Evolutionary conservation across 257 asterid genomes (phyloP).

Genomic region (Gentiana macrophylla): DNA sequence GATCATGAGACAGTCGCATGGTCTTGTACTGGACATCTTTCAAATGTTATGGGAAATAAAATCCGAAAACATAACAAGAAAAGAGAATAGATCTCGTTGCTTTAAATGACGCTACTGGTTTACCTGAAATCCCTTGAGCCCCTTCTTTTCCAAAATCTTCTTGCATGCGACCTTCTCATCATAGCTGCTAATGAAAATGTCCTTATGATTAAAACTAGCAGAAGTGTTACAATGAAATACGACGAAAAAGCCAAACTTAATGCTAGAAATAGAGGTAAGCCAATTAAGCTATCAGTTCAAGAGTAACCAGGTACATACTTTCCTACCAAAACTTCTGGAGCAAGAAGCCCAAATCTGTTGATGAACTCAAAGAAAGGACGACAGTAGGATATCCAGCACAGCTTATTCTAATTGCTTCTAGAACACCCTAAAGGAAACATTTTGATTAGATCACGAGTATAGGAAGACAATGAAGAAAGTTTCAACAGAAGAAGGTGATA

Average conservation of each 20-base stretch:
- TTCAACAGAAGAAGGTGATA: slow-evolving; percentile 1
- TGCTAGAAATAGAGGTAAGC: slow-evolving; percentile 7
- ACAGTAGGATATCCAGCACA: slow-evolving; percentile 98
- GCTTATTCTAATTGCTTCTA: slow-evolving; percentile 97
- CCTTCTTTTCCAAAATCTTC: slow-evolving; percentile 83
- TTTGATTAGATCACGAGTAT: slow-evolving; percentile 3
- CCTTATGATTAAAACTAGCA: slow-evolving; percentile 12
- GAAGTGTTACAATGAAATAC: slow-evolving; percentile 1
- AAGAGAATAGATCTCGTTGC: too few species aligned
- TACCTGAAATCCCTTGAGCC: slow-evolving; percentile 91
- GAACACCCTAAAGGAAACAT: slow-evolving; percentile 70
- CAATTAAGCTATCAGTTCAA: slow-evolving; percentile 13
- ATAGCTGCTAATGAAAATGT: slow-evolving; percentile 44
- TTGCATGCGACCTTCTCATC: slow-evolving; percentile 79
- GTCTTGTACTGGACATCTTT: too few species aligned
- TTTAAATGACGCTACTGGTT: slow-evolving; percentile 2
- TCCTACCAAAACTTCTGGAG: slow-evolving; percentile 77
- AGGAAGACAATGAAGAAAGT: not conserved
- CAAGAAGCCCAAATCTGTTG: slow-evolving; percentile 93
- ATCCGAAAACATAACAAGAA: too few species aligned
- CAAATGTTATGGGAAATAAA: too few species aligned
- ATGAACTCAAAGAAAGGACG: slow-evolving; percentile 90
- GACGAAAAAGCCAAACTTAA: not conserved
- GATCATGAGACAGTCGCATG: too few species aligned
- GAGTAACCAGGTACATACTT: slow-evolving; percentile 35